Percentiles rank a stretch among this genome's conserved stretches.
Evolutionary conservation across 2,329 filamentous ascomycete species (phyloP).

Genomic region (Penicillium sp.): DNA sequence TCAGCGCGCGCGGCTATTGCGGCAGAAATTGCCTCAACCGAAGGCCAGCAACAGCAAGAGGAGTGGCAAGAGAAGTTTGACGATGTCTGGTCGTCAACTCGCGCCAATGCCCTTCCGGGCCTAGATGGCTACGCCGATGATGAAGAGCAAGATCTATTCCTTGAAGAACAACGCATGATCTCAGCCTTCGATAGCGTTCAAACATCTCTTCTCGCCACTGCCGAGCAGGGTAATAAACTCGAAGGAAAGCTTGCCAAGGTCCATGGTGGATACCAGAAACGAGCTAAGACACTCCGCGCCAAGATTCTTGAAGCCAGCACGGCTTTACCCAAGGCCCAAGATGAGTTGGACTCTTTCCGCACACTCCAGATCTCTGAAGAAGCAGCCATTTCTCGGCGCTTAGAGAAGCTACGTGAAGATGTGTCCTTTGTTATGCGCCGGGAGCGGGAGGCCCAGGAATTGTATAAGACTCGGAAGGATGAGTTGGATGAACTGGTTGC

Average conservation of each 20-base stretch:
- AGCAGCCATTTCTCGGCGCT: constrained; percentile 68
- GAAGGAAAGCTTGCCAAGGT: constrained; percentile 91
- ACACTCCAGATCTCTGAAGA: constrained; percentile 79
- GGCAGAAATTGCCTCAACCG: constrained; percentile 61
- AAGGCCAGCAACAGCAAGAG: constrained; percentile 53
- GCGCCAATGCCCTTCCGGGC: constrained; percentile 63
- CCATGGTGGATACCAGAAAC: constrained; percentile 86
- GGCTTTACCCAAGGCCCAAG: constrained; percentile 70
- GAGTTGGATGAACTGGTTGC: constrained; percentile 67
- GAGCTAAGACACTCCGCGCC: constrained; percentile 74
- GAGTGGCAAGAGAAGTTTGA: constrained; percentile 51
- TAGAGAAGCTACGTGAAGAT: constrained; percentile 78
- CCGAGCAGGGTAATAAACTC: constrained; percentile 79
- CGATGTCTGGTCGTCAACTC: constrained; percentile 53
- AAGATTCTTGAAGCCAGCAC: constrained; percentile 77
- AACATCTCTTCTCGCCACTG: constrained; percentile 69
- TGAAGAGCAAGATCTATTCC: constrained; percentile 66
- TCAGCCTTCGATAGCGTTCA: constrained; percentile 75
- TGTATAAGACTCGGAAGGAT: constrained; percentile 73
- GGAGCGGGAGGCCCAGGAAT: constrained; percentile 87
- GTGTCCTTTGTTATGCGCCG: constrained; percentile 76
- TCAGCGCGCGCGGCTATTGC: constrained; percentile 76
- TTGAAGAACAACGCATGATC: constrained; percentile 60
- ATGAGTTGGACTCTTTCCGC: constrained; percentile 72
- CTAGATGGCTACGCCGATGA: constrained; percentile 78